These are phyloP conservation scores for Yamadazyma jaroonii DNA, from an alignment of 1,139 yeast species.

Conservation along the genomic window DNA sequence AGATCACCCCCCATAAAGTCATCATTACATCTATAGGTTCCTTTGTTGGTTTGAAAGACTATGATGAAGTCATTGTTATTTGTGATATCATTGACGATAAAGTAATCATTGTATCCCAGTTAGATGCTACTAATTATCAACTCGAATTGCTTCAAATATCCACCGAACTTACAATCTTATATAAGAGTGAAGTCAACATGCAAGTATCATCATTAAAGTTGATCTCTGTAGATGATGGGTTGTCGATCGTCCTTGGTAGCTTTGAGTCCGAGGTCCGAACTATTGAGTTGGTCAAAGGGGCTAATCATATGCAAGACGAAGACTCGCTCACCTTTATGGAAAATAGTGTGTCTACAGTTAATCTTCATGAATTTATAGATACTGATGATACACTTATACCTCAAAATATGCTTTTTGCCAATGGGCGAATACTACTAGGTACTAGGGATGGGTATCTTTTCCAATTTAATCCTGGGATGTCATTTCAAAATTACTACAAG, in stretches of 20 bases:
- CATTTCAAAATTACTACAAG: slow-evolving; percentile 16
- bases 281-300: background rate
- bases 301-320: too few species aligned
- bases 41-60: slow-evolving; percentile 5
- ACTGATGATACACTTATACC: slow-evolving; percentile 18
- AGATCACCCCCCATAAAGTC: slow-evolving; percentile 27
- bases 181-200: slow-evolving; percentile 6
- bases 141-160: background rate
- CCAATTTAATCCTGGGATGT: slow-evolving; percentile 14
- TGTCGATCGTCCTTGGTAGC: slow-evolving; percentile 17
- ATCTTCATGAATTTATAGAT: background rate
- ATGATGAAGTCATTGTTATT: slow-evolving; percentile 14
- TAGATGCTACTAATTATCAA: background rate
- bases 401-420: slow-evolving; percentile 14
- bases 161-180: background rate
- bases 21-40: slow-evolving; percentile 21
- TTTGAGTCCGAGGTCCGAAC: slow-evolving; percentile 12
- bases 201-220: slow-evolving; percentile 21
- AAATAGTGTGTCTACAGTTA: background rate
- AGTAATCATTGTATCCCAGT: slow-evolving; percentile 17
- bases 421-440: slow-evolving; percentile 22
- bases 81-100: slow-evolving; percentile 14
- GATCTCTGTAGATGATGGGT: slow-evolving; percentile 2
- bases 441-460: slow-evolving; percentile 28
- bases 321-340: too few species aligned